Evolutionary conservation across 768 basidiomycete species (phyloP), one percentile per base, ranked within the genome.

Genomic region (Punctularia strigosozonata): DNA sequence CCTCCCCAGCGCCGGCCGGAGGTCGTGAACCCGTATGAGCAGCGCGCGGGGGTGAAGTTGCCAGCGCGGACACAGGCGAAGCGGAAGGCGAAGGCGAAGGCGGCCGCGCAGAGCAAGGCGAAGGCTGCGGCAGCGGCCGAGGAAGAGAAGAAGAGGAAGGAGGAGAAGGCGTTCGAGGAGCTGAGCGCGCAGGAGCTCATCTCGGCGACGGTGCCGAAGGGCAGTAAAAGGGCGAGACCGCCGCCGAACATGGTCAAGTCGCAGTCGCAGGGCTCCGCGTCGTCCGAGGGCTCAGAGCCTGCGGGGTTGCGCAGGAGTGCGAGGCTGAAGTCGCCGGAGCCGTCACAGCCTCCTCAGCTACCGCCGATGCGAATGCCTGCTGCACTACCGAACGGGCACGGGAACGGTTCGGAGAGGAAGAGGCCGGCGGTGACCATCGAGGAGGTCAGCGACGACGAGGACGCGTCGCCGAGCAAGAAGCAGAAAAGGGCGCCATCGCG

Each of bases 181-280:
- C 19, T 63, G 36, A 73, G 76, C 25, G 70, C 77, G 2, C 80
- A 80, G 45, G 73, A 72, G 25, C 78, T 83, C 36, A 80, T 87
- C 32, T 80, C 84, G 57, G 80, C 82, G 3, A 85, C 83, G 2
- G 50, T 86, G 10, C 84, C 84, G 12, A 82, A 76, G 67, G 84
- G 83, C 42, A 83, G 77, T 52, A 83, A 83, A 51, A 77, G 84
- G 33, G 74, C 80, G 31, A 71, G 83, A 28, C 82, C 84, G 4
- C 78, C 80, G n/a, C 56, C 68, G 3, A 64, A 73, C 38, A 50
- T 80, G 23, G 68, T 69, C 44, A 71, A 59, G 46, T 44, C 48
- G 24, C 31, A 39, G n/a, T 43, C 42, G 28, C 25, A 44, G 41
- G 50, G 23, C 10, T 19, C 33, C 33, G 19, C 33, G 20, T 19